A percentile compares a stretch with the other conserved stretches of the same genome.
Evolutionary conservation across 1,139 yeast genomes (phyloP).

Genomic region (Magnusiomyces sp.): DNA sequence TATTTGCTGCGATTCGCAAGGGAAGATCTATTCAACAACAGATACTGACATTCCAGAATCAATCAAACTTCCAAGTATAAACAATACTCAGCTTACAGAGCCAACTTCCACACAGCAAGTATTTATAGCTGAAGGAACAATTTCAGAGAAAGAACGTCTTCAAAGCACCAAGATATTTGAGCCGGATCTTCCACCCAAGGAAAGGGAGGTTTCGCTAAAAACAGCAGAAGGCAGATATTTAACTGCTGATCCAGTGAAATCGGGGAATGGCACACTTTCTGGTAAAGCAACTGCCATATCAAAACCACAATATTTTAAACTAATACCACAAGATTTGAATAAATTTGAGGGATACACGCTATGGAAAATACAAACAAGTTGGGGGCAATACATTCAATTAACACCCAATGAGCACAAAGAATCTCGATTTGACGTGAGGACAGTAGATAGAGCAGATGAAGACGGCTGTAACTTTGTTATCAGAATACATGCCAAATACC

Average conservation of each 20-base stretch:
- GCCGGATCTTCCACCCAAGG: slow-evolving; percentile 12
- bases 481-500: slow-evolving; percentile 9
- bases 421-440: not conserved
- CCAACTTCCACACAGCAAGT: slow-evolving; percentile 36
- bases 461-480: slow-evolving; percentile 10
- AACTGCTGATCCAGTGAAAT: slow-evolving; percentile 17
- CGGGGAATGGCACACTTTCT: slow-evolving; percentile 21
- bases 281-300: slow-evolving; percentile 32
- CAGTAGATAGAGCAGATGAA: not conserved
- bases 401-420: not conserved
- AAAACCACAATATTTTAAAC: slow-evolving; percentile 11
- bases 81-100: slow-evolving; percentile 21
- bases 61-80: not conserved
- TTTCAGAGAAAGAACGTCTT: slow-evolving; percentile 12
- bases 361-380: slow-evolving; percentile 12
- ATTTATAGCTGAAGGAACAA: slow-evolving; percentile 23
- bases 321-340: slow-evolving; percentile 2
- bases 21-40: slow-evolving; percentile 20
- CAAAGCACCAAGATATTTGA: slow-evolving; percentile 9
- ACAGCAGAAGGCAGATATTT: slow-evolving; percentile 30
- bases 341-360: not conserved
- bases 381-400: slow-evolving; percentile 14
- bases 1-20: slow-evolving; percentile 21
- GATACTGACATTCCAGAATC: slow-evolving; percentile 17
- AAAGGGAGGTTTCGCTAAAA: slow-evolving; percentile 28